phyloP scores from a whole-genome alignment of 768 basidiomycete species.

The Suillus weaverae region DNA sequence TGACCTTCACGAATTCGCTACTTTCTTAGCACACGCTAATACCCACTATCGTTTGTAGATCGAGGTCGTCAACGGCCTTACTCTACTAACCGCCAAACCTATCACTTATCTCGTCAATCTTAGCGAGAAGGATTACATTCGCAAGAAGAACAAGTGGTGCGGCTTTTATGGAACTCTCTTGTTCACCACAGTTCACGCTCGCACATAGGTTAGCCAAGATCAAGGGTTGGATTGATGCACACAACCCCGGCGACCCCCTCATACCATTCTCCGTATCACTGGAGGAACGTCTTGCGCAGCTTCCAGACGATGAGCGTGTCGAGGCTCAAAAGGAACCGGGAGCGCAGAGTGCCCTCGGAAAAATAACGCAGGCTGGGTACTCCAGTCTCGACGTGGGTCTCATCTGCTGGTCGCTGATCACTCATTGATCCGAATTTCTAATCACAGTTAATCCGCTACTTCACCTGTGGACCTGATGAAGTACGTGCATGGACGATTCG shows the following conservation, averaged over 20 bases:
- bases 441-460: slow-evolving; percentile 85
- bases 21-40: background rate
- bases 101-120: slow-evolving; percentile 98
- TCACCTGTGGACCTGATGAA: slow-evolving; percentile 96
- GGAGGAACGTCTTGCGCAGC: slow-evolving; percentile 78
- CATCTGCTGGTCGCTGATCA: background rate
- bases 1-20: background rate
- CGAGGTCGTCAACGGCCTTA: slow-evolving; percentile 85
- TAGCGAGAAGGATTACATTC: slow-evolving; percentile 88
- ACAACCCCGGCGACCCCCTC: slow-evolving; percentile 93
- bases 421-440: background rate
- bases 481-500: slow-evolving; percentile 98
- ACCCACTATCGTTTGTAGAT: slow-evolving; percentile 50
- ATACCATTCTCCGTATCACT: slow-evolving; percentile 97
- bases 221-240: slow-evolving; percentile 95
- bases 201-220: slow-evolving; percentile 83
- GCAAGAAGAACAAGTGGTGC: slow-evolving; percentile 99
- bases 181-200: background rate
- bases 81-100: slow-evolving; percentile 93
- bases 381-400: slow-evolving; percentile 72
- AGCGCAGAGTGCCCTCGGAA: slow-evolving; percentile 74
- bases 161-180: background rate
- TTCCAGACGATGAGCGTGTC: slow-evolving; percentile 66
- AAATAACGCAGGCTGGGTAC: slow-evolving; percentile 96
- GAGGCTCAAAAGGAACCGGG: slow-evolving; percentile 79